phyloP scores from a whole-genome alignment of 257 asterid genomes.

The Ligustrum vulgare region DNA sequence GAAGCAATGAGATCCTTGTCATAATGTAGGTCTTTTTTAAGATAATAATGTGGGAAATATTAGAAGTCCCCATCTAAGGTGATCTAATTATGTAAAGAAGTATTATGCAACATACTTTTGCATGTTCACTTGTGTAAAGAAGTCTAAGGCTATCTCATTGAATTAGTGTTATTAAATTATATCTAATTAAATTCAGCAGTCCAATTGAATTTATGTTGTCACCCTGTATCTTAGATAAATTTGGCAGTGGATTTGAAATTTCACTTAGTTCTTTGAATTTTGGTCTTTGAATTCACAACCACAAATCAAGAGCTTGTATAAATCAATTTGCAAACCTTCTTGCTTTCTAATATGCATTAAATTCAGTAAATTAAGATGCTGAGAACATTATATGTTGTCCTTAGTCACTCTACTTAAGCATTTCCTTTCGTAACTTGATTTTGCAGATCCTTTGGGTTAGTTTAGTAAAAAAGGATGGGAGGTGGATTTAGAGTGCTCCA shows the following conservation, averaged over 20 bases:
- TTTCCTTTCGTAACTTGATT: background rate
- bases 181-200: no score
- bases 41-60: background rate
- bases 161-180: no score
- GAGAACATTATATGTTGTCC: background rate
- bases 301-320: background rate
- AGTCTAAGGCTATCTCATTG: background rate
- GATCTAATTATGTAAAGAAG: background rate
- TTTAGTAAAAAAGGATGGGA: constrained; percentile 28
- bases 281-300: background rate
- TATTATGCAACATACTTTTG: background rate
- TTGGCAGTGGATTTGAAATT: background rate
- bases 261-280: background rate
- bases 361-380: background rate
- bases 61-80: background rate
- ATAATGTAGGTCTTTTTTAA: background rate
- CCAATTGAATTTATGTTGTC: background rate
- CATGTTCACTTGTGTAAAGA: background rate
- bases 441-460: constrained; percentile 21
- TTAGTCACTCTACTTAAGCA: background rate
- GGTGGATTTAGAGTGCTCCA: constrained; percentile 45
- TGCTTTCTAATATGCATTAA: background rate
- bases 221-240: background rate
- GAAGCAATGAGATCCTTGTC: background rate
- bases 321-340: background rate